phyloP scores from a whole-genome alignment of 2,329 filamentous ascomycete genomes.

The Rhynchosporium secalis region DNA sequence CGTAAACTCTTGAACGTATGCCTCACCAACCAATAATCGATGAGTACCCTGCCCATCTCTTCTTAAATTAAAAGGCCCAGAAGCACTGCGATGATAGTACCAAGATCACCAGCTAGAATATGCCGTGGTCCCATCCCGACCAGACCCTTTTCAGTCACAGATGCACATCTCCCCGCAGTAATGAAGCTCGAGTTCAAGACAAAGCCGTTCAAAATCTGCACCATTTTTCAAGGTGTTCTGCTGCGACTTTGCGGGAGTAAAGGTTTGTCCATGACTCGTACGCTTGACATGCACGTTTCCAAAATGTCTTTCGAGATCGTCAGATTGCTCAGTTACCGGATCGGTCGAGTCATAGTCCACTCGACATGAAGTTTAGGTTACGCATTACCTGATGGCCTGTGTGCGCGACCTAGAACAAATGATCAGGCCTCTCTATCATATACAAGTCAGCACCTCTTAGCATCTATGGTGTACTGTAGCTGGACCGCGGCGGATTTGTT shows the following conservation, averaged over 20 bases:
- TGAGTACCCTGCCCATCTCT: not conserved
- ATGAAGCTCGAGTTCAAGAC: not conserved
- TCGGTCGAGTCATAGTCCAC: not conserved
- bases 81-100: constrained; percentile 4
- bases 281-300: not conserved
- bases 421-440: too few species aligned
- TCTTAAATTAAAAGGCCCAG: constrained; percentile 12
- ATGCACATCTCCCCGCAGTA: not conserved
- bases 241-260: not conserved
- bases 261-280: not conserved
- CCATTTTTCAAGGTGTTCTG: not conserved
- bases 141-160: constrained; percentile 1
- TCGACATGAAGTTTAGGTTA: too few species aligned
- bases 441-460: too few species aligned
- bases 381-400: too few species aligned
- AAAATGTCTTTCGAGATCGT: not conserved
- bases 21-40: constrained; percentile 12
- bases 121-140: not conserved
- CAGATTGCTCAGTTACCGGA: not conserved
- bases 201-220: too few species aligned
- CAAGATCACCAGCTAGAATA: constrained; percentile 4
- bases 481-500: too few species aligned
- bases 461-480: too few species aligned
- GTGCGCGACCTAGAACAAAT: too few species aligned
- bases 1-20: constrained; percentile 21